Conservation (phyloP, 2,329 filamentous ascomycete species). For the Rhytidhysteron rufulum region DNA sequence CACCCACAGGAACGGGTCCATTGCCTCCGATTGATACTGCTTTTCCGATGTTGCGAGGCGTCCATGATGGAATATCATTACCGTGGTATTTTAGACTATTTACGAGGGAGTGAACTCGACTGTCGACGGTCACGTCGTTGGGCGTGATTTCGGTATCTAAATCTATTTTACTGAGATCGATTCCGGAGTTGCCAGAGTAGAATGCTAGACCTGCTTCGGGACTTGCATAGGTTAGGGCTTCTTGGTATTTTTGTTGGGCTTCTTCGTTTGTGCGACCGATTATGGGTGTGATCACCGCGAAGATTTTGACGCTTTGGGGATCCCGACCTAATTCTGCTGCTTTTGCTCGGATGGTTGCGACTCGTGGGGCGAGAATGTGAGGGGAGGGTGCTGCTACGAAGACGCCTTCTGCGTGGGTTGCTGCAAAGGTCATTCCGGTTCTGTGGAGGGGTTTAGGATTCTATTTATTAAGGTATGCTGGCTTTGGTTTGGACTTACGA, state of each 20-base stretch:
- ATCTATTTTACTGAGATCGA: slow-evolving; percentile 55
- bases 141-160: slow-evolving; percentile 55
- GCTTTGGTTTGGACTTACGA: slow-evolving; percentile 59
- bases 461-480: too few species aligned
- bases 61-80: slow-evolving; percentile 10
- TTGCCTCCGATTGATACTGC: slow-evolving; percentile 61
- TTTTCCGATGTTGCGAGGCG: slow-evolving; percentile 12
- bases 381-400: slow-evolving; percentile 64
- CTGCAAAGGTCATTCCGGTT: too few species aligned
- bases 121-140: slow-evolving; percentile 9
- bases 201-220: slow-evolving; percentile 63
- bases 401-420: slow-evolving; percentile 65
- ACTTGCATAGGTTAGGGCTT: slow-evolving; percentile 56
- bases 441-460: too few species aligned
- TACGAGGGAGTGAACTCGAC: slow-evolving; percentile 10
- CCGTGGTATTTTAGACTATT: slow-evolving; percentile 13
- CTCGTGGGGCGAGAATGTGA: slow-evolving; percentile 53
- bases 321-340: slow-evolving; percentile 55
- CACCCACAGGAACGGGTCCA: slow-evolving; percentile 60
- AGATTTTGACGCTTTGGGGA: slow-evolving; percentile 58
- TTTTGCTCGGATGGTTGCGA: slow-evolving; percentile 57
- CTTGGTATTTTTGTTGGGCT: slow-evolving; percentile 57
- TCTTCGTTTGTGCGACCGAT: slow-evolving; percentile 62
- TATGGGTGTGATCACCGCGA: slow-evolving; percentile 62
- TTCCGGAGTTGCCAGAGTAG: slow-evolving; percentile 68